Evolutionary conservation across 805 yeast genomes (phyloP), one percentile per base, ranked within the genome.

Genomic region (Starmerella stellata): DNA sequence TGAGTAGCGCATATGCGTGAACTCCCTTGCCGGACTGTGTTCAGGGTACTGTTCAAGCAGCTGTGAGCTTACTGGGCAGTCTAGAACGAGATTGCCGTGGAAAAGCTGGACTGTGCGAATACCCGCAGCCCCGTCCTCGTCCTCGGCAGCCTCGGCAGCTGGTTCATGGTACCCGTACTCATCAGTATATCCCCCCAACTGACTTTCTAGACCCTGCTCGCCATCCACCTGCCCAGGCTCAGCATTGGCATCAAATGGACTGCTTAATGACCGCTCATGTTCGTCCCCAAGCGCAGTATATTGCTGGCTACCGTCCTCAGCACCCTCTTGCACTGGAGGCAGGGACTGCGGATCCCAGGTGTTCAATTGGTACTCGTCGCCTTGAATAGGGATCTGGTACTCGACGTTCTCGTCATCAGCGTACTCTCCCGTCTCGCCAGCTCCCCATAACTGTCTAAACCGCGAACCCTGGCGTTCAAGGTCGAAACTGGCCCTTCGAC

Each of bases 1-100:
- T 41, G 90, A 81, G 58, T 85, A 87, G 56, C 96, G 69, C 87
- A 87, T 76, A 51, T 76, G 81, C 25, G 73, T 66, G 65, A 77
- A 78, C 62, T 87, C 78, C 55, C 85, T 54, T 65, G 60, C 55
- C 43, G 69, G 52, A 53, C 65, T 60, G 51, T 63, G 66, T 30
- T 63, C 53, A 39, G 70, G 59, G 50, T 68, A 75, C 49, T 70
- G 71, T 35, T 61, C 58, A 32, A 78, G 59, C 37, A 82, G 64
- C 36, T 71, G 67, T 23, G 71, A 69, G n/a, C 92, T 74, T 1
- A 82, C 85, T 9, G 93, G 93, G 53, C 93, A 82, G 58, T 82
- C 94, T 42, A 82, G 66, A 25, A 82, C 80, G 53, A 82, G 68
- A 52, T 82, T 82, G 40, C 93, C 94, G 44, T 70, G 67, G 54